These are phyloP conservation scores for Solanum rostratum DNA, from an alignment of 257 asterid species.

Conservation along the genomic window DNA sequence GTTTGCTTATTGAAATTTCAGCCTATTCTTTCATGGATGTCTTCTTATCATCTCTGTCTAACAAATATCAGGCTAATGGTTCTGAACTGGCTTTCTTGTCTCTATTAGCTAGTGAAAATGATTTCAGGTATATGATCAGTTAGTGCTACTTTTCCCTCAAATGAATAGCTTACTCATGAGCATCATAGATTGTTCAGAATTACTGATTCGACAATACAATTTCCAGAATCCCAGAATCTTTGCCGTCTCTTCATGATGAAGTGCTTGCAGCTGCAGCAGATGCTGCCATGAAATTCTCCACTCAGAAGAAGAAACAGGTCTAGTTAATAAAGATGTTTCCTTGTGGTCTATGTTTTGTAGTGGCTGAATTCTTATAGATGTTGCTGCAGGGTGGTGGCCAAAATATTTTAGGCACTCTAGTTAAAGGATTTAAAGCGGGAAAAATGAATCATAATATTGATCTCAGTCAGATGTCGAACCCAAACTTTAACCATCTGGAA, in stretches of 20 bases:
- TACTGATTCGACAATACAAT: background rate
- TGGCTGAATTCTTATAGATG: conserved; percentile 13
- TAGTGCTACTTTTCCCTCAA: conserved; percentile 7
- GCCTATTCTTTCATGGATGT: background rate
- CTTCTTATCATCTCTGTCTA: background rate
- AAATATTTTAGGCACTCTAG: conserved; percentile 49
- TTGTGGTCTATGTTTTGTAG: conserved; percentile 4
- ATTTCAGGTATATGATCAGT: conserved; percentile 49
- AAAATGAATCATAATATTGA: conserved; percentile 24
- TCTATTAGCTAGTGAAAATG: conserved; percentile 48
- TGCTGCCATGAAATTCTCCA: conserved; percentile 50
- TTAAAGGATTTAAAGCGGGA: conserved; percentile 57
- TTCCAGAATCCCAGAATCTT: conserved; percentile 66
- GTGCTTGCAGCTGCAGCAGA: conserved; percentile 81
- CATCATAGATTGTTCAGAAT: conserved; percentile 5
- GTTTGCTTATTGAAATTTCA: background rate
- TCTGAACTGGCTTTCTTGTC: conserved; percentile 71
- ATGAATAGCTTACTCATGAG: background rate
- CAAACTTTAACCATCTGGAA: conserved; percentile 47
- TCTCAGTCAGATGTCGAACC: conserved; percentile 19
- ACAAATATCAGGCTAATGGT: conserved; percentile 47
- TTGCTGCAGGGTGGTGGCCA: conserved; percentile 45
- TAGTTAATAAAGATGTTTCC: background rate
- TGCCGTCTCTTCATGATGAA: conserved; percentile 78
- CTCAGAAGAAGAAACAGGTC: conserved; percentile 63